phyloP scores from a whole-genome alignment of 2,329 filamentous ascomycete genomes.

The Colletotrichum truncatum region DNA sequence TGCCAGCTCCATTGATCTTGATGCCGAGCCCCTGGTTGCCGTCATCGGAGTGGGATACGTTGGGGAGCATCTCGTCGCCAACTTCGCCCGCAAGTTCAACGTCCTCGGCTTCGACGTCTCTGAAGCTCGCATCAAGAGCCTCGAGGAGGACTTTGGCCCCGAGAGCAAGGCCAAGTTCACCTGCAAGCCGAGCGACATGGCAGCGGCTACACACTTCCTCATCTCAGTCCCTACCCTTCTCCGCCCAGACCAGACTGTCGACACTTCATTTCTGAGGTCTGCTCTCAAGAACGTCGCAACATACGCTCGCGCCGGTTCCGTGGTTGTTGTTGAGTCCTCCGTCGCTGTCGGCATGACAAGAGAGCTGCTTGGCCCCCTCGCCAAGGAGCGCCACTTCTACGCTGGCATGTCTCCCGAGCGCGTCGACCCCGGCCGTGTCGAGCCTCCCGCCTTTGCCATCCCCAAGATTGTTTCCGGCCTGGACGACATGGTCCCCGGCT shows the following conservation, averaged over 20 bases:
- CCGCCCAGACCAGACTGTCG: conserved; percentile 54
- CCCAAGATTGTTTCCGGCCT: conserved; percentile 64
- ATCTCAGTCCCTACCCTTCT: conserved; percentile 63
- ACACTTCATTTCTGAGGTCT: conserved; percentile 55
- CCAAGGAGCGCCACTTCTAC: conserved; percentile 49
- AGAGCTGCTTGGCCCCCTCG: conserved; percentile 55
- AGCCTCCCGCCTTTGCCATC: conserved; percentile 51
- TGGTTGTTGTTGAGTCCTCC: conserved; percentile 62
- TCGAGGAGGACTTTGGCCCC: conserved; percentile 39
- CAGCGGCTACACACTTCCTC: conserved; percentile 58
- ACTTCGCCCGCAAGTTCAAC: conserved; percentile 49
- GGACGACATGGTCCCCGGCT: conserved; percentile 54
- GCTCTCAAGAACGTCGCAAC: conserved; percentile 51
- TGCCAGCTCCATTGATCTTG: conserved; percentile 27
- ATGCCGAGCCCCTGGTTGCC: conserved; percentile 49
- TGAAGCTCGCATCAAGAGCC: conserved; percentile 43
- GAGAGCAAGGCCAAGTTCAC: conserved; percentile 48
- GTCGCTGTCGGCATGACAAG: conserved; percentile 65
- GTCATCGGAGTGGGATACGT: conserved; percentile 64
- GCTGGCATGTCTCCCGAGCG: conserved; percentile 62
- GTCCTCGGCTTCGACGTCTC: conserved; percentile 61
- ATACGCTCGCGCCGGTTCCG: conserved; percentile 53
- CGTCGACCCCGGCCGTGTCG: conserved; percentile 59
- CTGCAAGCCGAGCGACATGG: conserved; percentile 42
- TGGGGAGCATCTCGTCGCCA: conserved; percentile 56